phyloP scores from a whole-genome alignment of 2,329 filamentous ascomycete species.

The Colletotrichum plurivorum region DNA sequence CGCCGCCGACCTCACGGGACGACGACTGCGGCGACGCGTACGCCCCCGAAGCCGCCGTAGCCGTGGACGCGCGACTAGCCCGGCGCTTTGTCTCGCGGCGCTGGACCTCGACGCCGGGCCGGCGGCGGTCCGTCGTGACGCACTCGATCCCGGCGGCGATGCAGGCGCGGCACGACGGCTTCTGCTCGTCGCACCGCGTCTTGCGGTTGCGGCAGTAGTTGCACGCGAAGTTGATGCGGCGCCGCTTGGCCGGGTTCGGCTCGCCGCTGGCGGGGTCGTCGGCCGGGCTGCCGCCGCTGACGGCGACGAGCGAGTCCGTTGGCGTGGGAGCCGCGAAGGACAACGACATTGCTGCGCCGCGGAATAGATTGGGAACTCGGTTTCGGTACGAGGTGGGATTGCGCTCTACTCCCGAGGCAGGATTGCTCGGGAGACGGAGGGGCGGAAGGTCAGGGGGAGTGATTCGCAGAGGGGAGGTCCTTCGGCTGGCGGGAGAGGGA shows the following conservation, averaged over 20 bases:
- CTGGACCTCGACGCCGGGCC: conserved; percentile 42
- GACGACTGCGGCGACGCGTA: conserved; percentile 19
- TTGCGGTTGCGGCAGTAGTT: conserved; percentile 49
- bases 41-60: neutral
- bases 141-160: conserved; percentile 48
- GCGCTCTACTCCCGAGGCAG: conserved; percentile 2
- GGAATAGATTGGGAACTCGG: neutral
- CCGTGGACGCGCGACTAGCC: neutral
- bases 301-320: conserved; percentile 5
- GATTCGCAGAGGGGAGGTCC: neutral
- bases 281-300: neutral
- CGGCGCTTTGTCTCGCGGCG: conserved; percentile 33
- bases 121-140: conserved; percentile 46
- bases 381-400: neutral
- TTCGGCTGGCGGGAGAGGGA: conserved; percentile 9
- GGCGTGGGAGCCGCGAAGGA: conserved; percentile 12
- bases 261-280: neutral
- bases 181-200: conserved; percentile 48
- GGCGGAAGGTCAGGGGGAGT: no score
- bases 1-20: neutral
- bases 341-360: neutral
- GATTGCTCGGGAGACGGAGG: conserved; percentile 11
- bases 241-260: conserved; percentile 6
- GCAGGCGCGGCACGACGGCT: conserved; percentile 48
- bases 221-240: conserved; percentile 43